Conservation (phyloP, 371 early-diverging fungal genomes). For the Fennellomyces sp. region DNA sequence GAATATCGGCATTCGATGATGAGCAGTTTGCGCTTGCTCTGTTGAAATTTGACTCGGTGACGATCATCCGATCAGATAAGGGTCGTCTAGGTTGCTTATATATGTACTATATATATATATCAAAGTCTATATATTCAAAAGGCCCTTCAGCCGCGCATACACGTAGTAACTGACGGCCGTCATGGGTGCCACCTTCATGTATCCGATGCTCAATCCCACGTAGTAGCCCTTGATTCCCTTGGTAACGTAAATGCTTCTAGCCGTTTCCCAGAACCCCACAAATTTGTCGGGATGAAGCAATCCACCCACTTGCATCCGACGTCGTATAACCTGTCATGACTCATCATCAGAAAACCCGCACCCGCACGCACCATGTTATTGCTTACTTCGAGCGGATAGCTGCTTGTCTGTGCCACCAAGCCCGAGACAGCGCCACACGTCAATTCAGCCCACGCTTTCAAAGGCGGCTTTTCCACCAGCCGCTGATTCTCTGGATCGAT, state of each 20-base stretch:
- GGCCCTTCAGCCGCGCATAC: conserved; percentile 78
- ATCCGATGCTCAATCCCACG: conserved; percentile 97
- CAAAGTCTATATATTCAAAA: conserved; percentile 50
- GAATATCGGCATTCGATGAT: background rate
- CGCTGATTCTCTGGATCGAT: conserved; percentile 29
- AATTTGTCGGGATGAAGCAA: conserved; percentile 55
- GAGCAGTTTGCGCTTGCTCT: background rate
- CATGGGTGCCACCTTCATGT: conserved; percentile 94
- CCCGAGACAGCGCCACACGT: conserved; percentile 87
- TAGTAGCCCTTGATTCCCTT: conserved; percentile 89
- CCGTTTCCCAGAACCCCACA: conserved; percentile 63
- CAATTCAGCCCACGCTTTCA: conserved; percentile 80
- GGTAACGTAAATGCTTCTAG: conserved; percentile 60
- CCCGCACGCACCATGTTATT: background rate
- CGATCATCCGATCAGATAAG: background rate
- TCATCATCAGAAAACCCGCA: background rate
- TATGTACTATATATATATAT: background rate
- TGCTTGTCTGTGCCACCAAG: conserved; percentile 81
- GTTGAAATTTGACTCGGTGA: too few relatives aligned
- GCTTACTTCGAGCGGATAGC: conserved; percentile 89
- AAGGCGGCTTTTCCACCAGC: conserved; percentile 31
- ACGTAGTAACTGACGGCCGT: conserved; percentile 85
- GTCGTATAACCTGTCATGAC: conserved; percentile 53
- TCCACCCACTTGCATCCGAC: conserved; percentile 91
- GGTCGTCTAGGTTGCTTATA: background rate